Evolutionary conservation across 176 grass and related monocot genomes (phyloP).

Genomic region (Triticum timopheevii): DNA sequence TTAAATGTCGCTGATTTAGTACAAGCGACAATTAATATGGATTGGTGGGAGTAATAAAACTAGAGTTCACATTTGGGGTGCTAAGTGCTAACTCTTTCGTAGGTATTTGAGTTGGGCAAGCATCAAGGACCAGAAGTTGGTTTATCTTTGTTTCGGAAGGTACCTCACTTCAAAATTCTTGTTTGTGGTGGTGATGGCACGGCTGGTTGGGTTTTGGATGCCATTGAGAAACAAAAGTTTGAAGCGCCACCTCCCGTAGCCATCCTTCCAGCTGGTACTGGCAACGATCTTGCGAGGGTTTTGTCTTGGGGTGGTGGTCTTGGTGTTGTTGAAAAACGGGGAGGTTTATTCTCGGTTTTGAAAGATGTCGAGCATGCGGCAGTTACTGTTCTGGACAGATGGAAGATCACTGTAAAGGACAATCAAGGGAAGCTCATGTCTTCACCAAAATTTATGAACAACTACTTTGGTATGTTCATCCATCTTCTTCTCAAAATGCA

Average conservation of each 20-base stretch:
- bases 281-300: conserved; percentile 83
- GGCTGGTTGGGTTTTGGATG: conserved; percentile 70
- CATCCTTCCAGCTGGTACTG: conserved; percentile 85
- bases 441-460: conserved; percentile 72
- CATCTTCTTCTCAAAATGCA: conserved; percentile 13
- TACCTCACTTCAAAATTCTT: conserved; percentile 81
- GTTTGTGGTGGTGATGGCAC: conserved; percentile 95
- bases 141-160: conserved; percentile 63
- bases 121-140: conserved; percentile 75
- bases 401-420: conserved; percentile 63
- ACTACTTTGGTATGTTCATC: conserved; percentile 70
- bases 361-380: conserved; percentile 70
- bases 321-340: conserved; percentile 58
- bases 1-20: no score
- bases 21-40: no score
- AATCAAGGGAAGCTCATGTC: conserved; percentile 45
- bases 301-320: conserved; percentile 80
- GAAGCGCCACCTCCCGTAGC: conserved; percentile 77
- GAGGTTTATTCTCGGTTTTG: conserved; percentile 64
- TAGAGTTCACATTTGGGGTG: not conserved
- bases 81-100: conserved; percentile 10
- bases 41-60: not conserved
- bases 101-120: conserved; percentile 89
- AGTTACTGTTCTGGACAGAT: conserved; percentile 76
- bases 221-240: conserved; percentile 87